A percentile compares a stretch with the other conserved stretches of the same genome.
These are phyloP conservation scores for Filosporella fistucella DNA, from an alignment of 495 filamentous ascomycete genomes.

Conservation along the genomic window DNA sequence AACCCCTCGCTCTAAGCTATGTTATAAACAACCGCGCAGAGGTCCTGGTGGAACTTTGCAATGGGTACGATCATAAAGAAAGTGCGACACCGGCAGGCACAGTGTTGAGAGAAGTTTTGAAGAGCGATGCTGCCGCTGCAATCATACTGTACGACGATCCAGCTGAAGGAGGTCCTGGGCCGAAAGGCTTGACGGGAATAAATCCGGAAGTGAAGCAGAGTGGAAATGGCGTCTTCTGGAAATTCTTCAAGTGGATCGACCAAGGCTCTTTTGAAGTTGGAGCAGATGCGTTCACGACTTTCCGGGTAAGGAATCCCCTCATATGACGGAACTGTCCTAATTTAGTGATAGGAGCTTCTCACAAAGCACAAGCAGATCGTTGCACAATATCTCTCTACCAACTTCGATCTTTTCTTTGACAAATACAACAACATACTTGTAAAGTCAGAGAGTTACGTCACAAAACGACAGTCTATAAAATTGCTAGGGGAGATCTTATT, in stretches of 20 bases:
- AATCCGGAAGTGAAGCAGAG: constrained; percentile 61
- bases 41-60: constrained; percentile 81
- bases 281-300: constrained; percentile 95
- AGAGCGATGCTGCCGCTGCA: constrained; percentile 81
- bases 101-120: constrained; percentile 86
- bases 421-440: constrained; percentile 87
- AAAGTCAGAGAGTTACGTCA: constrained; percentile 92
- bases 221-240: constrained; percentile 87
- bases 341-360: constrained; percentile 66
- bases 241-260: constrained; percentile 97
- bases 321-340: not conserved
- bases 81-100: constrained; percentile 91
- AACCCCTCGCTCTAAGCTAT: constrained; percentile 80
- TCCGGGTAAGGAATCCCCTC: constrained; percentile 59
- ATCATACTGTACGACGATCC: constrained; percentile 92
- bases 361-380: constrained; percentile 91
- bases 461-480: constrained; percentile 97
- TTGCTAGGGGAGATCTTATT: constrained; percentile 91
- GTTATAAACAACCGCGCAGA: constrained; percentile 81
- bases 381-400: constrained; percentile 75
- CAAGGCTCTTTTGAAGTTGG: constrained; percentile 92
- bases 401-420: constrained; percentile 87
- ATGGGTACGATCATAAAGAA: constrained; percentile 83
- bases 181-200: constrained; percentile 57
- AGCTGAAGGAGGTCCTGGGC: constrained; percentile 39